Evolutionary conservation across 768 basidiomycete species (phyloP).

Genomic region (Podaxis sp.): DNA sequence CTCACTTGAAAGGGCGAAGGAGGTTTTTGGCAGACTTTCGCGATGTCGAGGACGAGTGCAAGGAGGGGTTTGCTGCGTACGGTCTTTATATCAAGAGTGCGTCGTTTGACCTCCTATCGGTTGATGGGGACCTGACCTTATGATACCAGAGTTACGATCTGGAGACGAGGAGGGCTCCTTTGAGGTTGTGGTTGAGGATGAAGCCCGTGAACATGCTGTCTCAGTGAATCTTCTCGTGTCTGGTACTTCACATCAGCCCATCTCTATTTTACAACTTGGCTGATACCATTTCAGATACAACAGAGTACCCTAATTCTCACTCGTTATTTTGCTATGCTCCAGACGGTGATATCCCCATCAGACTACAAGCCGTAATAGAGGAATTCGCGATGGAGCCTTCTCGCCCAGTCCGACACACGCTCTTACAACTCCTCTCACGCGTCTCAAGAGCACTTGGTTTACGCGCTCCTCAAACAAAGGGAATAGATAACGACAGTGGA

Average conservation of each 20-base stretch:
- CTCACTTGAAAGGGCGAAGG: slow-evolving; percentile 50
- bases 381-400: slow-evolving; percentile 37
- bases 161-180: slow-evolving; percentile 68
- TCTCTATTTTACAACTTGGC: neutral
- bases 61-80: slow-evolving; percentile 29
- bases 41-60: slow-evolving; percentile 36
- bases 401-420: slow-evolving; percentile 38
- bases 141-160: slow-evolving; percentile 37
- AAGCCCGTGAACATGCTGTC: slow-evolving; percentile 28
- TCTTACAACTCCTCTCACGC: slow-evolving; percentile 37
- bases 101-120: slow-evolving; percentile 13
- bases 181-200: slow-evolving; percentile 40
- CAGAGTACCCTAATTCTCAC: slow-evolving; percentile 62
- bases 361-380: slow-evolving; percentile 39
- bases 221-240: slow-evolving; percentile 44
- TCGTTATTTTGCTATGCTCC: slow-evolving; percentile 52
- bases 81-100: slow-evolving; percentile 39
- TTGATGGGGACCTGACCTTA: neutral
- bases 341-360: slow-evolving; percentile 35
- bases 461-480: slow-evolving; percentile 16
- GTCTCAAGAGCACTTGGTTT: slow-evolving; percentile 22
- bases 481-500: slow-evolving; percentile 18
- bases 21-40: slow-evolving; percentile 55
- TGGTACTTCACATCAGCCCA: slow-evolving; percentile 27
- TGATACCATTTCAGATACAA: slow-evolving; percentile 40